Evolutionary conservation across 345 rosid species (phyloP).

Genomic region (Populus simonii): DNA sequence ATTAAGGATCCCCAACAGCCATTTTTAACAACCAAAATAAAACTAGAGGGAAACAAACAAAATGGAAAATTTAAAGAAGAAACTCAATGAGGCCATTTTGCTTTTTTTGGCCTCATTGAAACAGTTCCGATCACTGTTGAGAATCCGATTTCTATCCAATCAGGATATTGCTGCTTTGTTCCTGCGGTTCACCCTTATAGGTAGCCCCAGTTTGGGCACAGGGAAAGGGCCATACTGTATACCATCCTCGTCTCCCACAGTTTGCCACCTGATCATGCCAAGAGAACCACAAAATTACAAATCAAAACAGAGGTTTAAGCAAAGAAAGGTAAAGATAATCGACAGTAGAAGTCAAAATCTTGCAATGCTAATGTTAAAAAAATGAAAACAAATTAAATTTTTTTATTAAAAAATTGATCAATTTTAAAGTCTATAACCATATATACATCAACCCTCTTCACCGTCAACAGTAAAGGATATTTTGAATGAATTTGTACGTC

Average conservation of each 20-base stretch:
- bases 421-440: not conserved
- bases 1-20: not conserved
- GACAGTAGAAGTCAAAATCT: not conserved
- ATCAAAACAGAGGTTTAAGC: not conserved
- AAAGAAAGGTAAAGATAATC: not conserved
- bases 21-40: not conserved
- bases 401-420: not conserved
- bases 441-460: not conserved
- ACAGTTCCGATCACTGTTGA: slow-evolving; percentile 2
- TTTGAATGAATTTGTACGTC: no score
- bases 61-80: not conserved
- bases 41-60: not conserved
- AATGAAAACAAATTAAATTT: not conserved
- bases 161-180: slow-evolving; percentile 4
- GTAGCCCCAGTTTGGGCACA: slow-evolving; percentile 81
- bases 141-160: slow-evolving; percentile 3
- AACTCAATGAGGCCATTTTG: slow-evolving; percentile 10
- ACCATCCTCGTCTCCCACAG: slow-evolving; percentile 61
- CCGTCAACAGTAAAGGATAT: no score
- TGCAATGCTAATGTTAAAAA: not conserved
- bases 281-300: not conserved
- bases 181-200: slow-evolving; percentile 50
- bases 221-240: slow-evolving; percentile 95
- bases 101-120: slow-evolving; percentile 15
- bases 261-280: slow-evolving; percentile 65